These are phyloP conservation scores for Oryza glumipatula DNA, from an alignment of 176 grass and related monocot species.

Conservation along the genomic window DNA sequence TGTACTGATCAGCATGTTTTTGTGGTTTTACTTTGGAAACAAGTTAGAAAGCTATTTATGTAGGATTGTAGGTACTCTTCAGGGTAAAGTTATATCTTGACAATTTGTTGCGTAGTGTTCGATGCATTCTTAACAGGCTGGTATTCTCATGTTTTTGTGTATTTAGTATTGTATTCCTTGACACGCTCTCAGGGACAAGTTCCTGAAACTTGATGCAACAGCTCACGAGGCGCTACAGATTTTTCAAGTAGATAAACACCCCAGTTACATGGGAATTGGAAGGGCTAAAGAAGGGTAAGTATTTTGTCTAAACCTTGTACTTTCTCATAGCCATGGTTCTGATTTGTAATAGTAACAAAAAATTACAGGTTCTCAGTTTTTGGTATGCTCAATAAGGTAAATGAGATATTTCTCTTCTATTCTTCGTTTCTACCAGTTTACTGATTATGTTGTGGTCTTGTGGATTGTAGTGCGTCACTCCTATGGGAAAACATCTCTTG, in stretches of 20 bases:
- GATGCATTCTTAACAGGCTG: not conserved
- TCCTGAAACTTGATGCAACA: constrained; percentile 93
- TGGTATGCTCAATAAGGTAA: constrained; percentile 96
- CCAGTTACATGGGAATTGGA: constrained; percentile 98
- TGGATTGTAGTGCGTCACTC: constrained; percentile 81
- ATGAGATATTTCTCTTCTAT: constrained; percentile 21
- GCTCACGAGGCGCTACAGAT: constrained; percentile 93
- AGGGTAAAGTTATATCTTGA: not conserved
- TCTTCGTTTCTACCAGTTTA: constrained; percentile 33
- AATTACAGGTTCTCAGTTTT: constrained; percentile 94
- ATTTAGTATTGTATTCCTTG: constrained; percentile 48
- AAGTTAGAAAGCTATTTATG: constrained; percentile 18
- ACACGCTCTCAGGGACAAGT: constrained; percentile 80
- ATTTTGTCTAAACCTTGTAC: constrained; percentile 31
- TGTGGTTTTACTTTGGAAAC: not conserved
- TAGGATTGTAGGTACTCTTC: not conserved
- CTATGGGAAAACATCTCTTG: constrained; percentile 84
- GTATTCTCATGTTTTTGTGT: not conserved
- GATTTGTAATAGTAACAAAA: constrained; percentile 29
- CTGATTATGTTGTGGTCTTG: constrained; percentile 32
- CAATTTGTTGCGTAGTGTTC: not conserved
- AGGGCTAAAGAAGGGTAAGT: constrained; percentile 93
- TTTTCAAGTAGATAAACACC: constrained; percentile 98
- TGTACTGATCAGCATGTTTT: constrained; percentile 7
- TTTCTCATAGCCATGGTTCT: constrained; percentile 37